Evolutionary conservation across 768 basidiomycete species (phyloP), one percentile per base, ranked within the genome.

Genomic region (Leucosporidium yakuticum): DNA sequence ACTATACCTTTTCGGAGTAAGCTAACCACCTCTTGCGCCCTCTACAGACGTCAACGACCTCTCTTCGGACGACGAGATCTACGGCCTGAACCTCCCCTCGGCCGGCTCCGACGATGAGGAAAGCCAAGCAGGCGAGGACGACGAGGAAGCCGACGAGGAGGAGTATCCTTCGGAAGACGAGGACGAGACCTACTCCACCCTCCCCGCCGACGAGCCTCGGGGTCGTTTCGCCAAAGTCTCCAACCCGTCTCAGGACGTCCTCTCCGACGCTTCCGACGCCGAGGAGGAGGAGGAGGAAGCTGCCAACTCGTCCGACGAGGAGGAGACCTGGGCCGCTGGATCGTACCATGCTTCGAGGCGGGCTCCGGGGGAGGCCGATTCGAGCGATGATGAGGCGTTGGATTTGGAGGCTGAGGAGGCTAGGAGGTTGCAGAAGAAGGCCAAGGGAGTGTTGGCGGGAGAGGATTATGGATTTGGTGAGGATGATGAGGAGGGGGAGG

Each of bases 341-440:
- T 66, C 70, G 31, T 73, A 73, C 64, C 72, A 73, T 50, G 72
- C 67, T 11, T 51, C 69, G 44, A 47, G 64, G 15, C 49, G 62
- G 32, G 72, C 65, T 3, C 72, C 69, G 2, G 72, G 69, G 27
- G 72, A 71, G 55, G 68, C 68, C 17, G 72, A 74, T 55, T 58
- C 51, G 14, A 66, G 68, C 50, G 71, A 74, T 39, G 70, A 71
- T 23, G 73, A 76, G 63, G 69, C 69, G 39, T 59, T 71, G 19
- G 68, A 67, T 55, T 63, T 74, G 44, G 75, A 76, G 57, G 62
- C 70, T 23, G 62, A 68, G 19, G 75, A 76, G 68, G 73, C 74
- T 20, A 47, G 67, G 6, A 12, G 75, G 48, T 58, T 76, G 51
- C 75, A 76, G 69, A 55, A 63, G 34, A 64, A 66, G 36, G 58